Evolutionary conservation across 1,284 basidiomycete genomes (phyloP).

Genomic region (Ganoderma sp.): DNA sequence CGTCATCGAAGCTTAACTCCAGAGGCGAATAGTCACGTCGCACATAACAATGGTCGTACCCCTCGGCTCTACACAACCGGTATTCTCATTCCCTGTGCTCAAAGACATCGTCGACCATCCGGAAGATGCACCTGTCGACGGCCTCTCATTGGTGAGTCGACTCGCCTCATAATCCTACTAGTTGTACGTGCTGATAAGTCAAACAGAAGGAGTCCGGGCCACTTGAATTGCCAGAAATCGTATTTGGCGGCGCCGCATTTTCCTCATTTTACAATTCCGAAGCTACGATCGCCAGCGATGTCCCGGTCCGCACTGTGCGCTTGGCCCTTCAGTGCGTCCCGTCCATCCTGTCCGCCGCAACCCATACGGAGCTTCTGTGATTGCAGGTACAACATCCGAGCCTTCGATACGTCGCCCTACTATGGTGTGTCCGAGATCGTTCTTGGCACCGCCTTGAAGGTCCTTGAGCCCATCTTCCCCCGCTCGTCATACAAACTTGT

Average conservation of each 20-base stretch:
- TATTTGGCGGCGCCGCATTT: slow-evolving; percentile 76
- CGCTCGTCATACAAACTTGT: slow-evolving; percentile 82
- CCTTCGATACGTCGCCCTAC: slow-evolving; percentile 90
- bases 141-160: slow-evolving; percentile 43
- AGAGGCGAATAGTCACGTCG: not conserved
- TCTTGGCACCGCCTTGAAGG: slow-evolving; percentile 76
- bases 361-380: not conserved
- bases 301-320: slow-evolving; percentile 76
- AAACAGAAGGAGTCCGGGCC: slow-evolving; percentile 41
- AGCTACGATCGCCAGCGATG: slow-evolving; percentile 60
- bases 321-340: slow-evolving; percentile 74
- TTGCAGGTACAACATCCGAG: slow-evolving; percentile 82
- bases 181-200: not conserved
- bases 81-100: slow-evolving; percentile 47
- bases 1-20: not conserved
- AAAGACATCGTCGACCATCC: slow-evolving; percentile 53
- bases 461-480: slow-evolving; percentile 75
- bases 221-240: slow-evolving; percentile 54
- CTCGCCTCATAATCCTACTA: not conserved
- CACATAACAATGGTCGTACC: slow-evolving; percentile 46
- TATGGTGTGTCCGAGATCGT: slow-evolving; percentile 93
- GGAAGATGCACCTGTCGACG: slow-evolving; percentile 56
- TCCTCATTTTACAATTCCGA: slow-evolving; percentile 76
- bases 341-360: not conserved
- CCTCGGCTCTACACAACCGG: slow-evolving; percentile 50